phyloP scores from a whole-genome alignment of 331 rosid species.

The Dryas integrifolia region DNA sequence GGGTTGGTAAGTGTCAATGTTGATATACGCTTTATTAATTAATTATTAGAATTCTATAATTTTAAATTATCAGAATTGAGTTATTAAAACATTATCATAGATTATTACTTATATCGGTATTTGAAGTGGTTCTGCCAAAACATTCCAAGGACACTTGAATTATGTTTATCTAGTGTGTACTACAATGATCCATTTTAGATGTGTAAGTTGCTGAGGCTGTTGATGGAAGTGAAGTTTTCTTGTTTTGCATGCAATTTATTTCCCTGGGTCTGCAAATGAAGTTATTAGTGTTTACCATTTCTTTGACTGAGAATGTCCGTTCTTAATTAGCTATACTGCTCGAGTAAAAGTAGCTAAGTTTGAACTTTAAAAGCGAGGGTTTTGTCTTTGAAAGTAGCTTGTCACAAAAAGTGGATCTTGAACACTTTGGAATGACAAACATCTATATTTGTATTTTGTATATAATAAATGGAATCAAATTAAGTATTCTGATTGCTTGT shows the following conservation, averaged over 20 bases:
- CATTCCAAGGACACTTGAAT: not conserved
- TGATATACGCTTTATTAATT: not conserved
- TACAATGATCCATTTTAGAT: not conserved
- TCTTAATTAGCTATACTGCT: not conserved
- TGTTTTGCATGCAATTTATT: not conserved
- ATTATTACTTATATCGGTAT: not conserved
- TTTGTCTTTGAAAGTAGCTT: not conserved
- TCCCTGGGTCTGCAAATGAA: not conserved
- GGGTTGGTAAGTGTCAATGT: constrained; percentile 80
- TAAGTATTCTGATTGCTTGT: constrained; percentile 10
- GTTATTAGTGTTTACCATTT: not conserved
- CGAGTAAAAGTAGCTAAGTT: not conserved
- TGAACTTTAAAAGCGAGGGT: not conserved
- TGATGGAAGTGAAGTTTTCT: constrained; percentile 11
- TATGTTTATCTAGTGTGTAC: not conserved
- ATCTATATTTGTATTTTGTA: constrained; percentile 1
- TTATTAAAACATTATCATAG: not conserved
- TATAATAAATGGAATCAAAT: constrained; percentile 3
- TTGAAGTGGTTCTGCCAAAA: not conserved
- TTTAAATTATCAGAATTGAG: not conserved
- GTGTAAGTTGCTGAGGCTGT: not conserved
- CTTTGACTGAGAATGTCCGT: not conserved
- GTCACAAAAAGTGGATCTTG: not conserved
- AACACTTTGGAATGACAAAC: not conserved
- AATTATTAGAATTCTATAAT: not conserved